Evolutionary conservation across 2,329 filamentous ascomycete species (phyloP).

Genomic region (Fonsecaea erecta): DNA sequence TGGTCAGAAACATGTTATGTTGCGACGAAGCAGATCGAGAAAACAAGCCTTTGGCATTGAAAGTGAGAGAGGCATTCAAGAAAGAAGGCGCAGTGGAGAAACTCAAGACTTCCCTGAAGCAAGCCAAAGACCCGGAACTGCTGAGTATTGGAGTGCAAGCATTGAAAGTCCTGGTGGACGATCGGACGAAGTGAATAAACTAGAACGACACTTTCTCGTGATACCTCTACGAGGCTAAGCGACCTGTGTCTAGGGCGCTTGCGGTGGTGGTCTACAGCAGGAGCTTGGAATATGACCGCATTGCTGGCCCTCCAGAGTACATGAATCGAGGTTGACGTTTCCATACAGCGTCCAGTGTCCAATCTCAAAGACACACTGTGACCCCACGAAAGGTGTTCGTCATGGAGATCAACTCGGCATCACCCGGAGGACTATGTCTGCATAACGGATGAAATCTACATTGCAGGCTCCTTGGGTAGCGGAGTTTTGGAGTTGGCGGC

Average conservation of each 20-base stretch:
- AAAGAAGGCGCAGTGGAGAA: conserved; percentile 67
- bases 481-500: background rate
- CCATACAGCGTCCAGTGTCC: background rate
- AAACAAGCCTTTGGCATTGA: conserved; percentile 64
- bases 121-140: conserved; percentile 70
- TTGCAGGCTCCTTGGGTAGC: background rate
- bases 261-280: background rate
- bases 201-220: background rate
- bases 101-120: conserved; percentile 71
- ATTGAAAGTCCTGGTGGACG: conserved; percentile 58
- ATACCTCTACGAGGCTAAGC: background rate
- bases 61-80: conserved; percentile 65
- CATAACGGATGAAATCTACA: background rate
- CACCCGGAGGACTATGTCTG: background rate
- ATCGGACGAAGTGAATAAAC: background rate
- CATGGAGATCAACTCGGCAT: background rate
- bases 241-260: background rate
- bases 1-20: conserved; percentile 72
- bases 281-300: background rate
- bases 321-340: background rate
- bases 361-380: background rate
- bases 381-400: background rate
- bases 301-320: background rate
- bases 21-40: conserved; percentile 51
- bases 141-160: conserved; percentile 73